Evolutionary conservation across 2,329 filamentous ascomycete species (phyloP).

Genomic region (Aspergillus ruber): DNA sequence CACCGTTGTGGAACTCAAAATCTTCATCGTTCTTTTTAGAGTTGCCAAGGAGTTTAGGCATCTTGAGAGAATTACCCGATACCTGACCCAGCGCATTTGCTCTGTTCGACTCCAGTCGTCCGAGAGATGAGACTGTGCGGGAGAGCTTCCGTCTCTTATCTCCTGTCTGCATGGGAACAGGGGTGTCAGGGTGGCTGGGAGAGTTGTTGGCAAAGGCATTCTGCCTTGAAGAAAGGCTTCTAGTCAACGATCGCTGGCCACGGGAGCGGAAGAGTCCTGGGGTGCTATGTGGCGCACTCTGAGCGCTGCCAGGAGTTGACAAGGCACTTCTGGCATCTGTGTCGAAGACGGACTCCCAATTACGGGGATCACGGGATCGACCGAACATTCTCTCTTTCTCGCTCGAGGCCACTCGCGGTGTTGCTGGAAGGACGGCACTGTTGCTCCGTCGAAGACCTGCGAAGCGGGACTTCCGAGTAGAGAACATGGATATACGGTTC

Average conservation of each 20-base stretch:
- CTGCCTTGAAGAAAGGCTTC: slow-evolving; percentile 52
- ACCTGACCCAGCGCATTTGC: slow-evolving; percentile 31
- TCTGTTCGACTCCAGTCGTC: slow-evolving; percentile 50
- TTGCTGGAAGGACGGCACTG: slow-evolving; percentile 58
- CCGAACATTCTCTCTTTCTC: slow-evolving; percentile 52
- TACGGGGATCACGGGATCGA: slow-evolving; percentile 77
- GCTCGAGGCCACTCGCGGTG: slow-evolving; percentile 51
- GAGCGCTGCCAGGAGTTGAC: slow-evolving; percentile 72
- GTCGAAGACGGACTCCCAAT: slow-evolving; percentile 88
- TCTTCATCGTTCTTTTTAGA: slow-evolving; percentile 30
- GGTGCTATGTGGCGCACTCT: slow-evolving; percentile 57
- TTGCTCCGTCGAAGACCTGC: slow-evolving; percentile 62
- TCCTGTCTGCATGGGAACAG: slow-evolving; percentile 37
- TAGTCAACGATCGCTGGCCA: slow-evolving; percentile 48
- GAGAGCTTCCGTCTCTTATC: slow-evolving; percentile 58
- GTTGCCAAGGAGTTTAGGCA: slow-evolving; percentile 14
- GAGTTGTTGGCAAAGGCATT: slow-evolving; percentile 28
- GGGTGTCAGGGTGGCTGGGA: slow-evolving; percentile 42
- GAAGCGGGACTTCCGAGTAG: slow-evolving; percentile 42
- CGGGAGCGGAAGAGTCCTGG: slow-evolving; percentile 74
- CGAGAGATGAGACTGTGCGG: slow-evolving; percentile 57
- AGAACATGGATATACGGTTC: slow-evolving; percentile 44
- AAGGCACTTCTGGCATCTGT: slow-evolving; percentile 71
- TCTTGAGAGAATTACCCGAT: slow-evolving; percentile 22
- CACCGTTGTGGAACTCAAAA: slow-evolving; percentile 49